Percentiles rank a stretch among this genome's conserved stretches.
phyloP scores from a whole-genome alignment of 495 filamentous ascomycete species.

The Tuber indicum region DNA sequence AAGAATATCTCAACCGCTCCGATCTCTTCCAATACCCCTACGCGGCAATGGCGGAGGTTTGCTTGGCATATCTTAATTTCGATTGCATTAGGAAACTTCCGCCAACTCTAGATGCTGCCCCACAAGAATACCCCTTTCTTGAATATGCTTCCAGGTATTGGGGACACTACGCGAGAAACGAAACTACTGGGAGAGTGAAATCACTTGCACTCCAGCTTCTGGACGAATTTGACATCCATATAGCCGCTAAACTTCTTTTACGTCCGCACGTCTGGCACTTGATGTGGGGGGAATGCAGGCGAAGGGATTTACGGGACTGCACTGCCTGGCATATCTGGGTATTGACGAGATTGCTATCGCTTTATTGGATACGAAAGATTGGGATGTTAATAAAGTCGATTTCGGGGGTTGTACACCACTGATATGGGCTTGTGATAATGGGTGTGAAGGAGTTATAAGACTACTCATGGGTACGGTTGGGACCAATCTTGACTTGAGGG shows the following conservation, averaged over 20 bases:
- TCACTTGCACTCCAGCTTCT: neutral
- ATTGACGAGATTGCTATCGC: neutral
- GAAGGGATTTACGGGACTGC: neutral
- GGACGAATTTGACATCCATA: neutral
- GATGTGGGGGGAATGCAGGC: neutral
- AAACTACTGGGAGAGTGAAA: neutral
- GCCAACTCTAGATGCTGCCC: neutral
- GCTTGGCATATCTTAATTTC: no score
- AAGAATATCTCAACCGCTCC: neutral
- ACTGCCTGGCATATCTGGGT: neutral
- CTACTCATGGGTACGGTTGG: slow-evolving; percentile 31
- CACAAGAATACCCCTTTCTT: neutral
- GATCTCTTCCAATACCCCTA: neutral
- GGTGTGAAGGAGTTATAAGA: slow-evolving; percentile 35
- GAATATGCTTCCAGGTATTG: neutral
- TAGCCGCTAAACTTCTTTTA: neutral
- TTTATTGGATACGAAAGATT: neutral
- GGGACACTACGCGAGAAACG: neutral
- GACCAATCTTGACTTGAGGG: slow-evolving; percentile 17
- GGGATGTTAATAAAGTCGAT: neutral
- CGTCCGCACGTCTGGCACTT: no score
- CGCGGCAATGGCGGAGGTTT: neutral
- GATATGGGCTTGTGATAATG: slow-evolving; percentile 35
- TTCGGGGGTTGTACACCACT: slow-evolving; percentile 28
- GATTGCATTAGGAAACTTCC: neutral